Percentiles rank a stretch among this genome's conserved stretches.
These are phyloP conservation scores for Pleurostoma richardsiae DNA, from an alignment of 2,329 filamentous ascomycete genomes.

Conservation along the genomic window DNA sequence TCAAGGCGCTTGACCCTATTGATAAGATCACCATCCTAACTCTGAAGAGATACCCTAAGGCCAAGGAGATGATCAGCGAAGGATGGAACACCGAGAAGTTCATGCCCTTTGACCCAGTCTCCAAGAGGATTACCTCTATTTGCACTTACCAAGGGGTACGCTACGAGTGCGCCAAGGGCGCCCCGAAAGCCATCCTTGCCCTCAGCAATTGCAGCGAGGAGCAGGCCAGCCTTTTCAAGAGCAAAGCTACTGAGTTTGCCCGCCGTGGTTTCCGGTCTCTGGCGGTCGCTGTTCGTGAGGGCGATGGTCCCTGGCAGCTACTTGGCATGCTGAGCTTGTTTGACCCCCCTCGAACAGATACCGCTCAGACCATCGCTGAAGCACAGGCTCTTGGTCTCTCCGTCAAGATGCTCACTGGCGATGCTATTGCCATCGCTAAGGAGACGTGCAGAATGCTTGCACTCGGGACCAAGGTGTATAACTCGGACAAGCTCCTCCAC, in stretches of 20 bases:
- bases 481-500: conserved; percentile 72
- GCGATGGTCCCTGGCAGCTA: conserved; percentile 67
- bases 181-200: conserved; percentile 68
- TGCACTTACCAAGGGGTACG: conserved; percentile 64
- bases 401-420: conserved; percentile 80
- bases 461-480: conserved; percentile 76
- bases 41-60: conserved; percentile 71
- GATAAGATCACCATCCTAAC: conserved; percentile 76
- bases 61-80: conserved; percentile 67
- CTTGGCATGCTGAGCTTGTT: conserved; percentile 77
- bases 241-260: conserved; percentile 70
- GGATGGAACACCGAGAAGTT: conserved; percentile 76
- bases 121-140: conserved; percentile 70
- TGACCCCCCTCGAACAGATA: conserved; percentile 74
- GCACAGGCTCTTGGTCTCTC: conserved; percentile 71
- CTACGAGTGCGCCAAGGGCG: conserved; percentile 72
- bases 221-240: conserved; percentile 61
- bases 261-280: conserved; percentile 76
- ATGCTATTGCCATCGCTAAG: conserved; percentile 74
- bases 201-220: conserved; percentile 64
- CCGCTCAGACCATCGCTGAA: conserved; percentile 72
- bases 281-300: conserved; percentile 74
- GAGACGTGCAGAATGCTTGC: conserved; percentile 80
- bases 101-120: conserved; percentile 73
- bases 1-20: conserved; percentile 73